Conservation (phyloP, 257 asterid species). For the Jasminum sambac region DNA sequence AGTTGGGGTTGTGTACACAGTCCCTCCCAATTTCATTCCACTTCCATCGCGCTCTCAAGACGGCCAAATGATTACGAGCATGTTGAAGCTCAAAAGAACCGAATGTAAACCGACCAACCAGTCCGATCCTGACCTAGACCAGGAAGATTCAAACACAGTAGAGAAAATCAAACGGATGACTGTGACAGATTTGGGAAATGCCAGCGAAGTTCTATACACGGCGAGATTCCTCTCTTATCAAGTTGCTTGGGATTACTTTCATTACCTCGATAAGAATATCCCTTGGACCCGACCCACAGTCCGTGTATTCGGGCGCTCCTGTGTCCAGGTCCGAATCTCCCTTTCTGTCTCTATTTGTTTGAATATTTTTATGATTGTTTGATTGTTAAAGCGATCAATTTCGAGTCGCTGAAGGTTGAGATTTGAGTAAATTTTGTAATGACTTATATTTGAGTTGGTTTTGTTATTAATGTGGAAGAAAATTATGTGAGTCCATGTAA, state of each 20-base stretch:
- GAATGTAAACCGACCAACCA: background rate
- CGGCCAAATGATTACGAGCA: background rate
- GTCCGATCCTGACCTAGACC: background rate
- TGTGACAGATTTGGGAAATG: conserved; percentile 62
- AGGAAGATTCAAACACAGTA: conserved; percentile 14
- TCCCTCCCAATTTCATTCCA: background rate
- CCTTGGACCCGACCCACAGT: conserved; percentile 94
- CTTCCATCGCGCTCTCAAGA: background rate
- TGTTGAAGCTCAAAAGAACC: background rate
- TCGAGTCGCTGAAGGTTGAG: background rate
- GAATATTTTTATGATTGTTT: background rate
- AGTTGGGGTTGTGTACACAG: no score
- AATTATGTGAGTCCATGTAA: background rate
- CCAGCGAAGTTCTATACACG: conserved; percentile 58
- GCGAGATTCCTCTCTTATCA: conserved; percentile 57
- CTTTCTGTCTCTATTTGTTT: background rate
- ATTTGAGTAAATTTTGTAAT: background rate
- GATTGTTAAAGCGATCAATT: background rate
- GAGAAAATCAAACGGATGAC: conserved; percentile 30
- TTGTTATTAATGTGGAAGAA: background rate
- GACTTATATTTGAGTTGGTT: background rate
- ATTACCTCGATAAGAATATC: conserved; percentile 75
- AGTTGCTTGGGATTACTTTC: conserved; percentile 69
- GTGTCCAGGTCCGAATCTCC: conserved; percentile 57
- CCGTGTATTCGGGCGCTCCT: conserved; percentile 73